Base-by-base conservation (phyloP, 768 basidiomycete species). In the Boletus tomentosulus region DNA sequence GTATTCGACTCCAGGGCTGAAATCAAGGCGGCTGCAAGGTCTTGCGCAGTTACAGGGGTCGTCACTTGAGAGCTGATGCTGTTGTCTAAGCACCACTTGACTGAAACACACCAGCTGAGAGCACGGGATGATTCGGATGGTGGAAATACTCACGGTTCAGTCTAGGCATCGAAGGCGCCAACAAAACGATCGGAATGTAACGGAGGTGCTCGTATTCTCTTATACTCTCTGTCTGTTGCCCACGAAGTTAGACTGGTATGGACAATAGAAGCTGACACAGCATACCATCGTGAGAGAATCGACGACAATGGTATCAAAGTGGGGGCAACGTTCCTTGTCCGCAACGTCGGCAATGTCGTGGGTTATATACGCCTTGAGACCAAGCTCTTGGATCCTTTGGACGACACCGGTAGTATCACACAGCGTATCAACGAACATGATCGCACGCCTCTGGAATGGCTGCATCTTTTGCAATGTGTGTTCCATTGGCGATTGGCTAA, bases 1-100 rank as follows among this genome's bases (percentile, higher is more conserved):
- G 94, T 94, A 72, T 94, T 95, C 43, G 90, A 90, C 68, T 98
- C 97, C 48, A 99, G 79, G 0, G 97, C 96, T 3, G 93, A 89
- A 47, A 98, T 86, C 33, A 99, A 81, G 7, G 95, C 96, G 30
- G 92, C 87, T 0, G 91, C 84, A 12, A 99, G 83, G 62, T 98
- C 96, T 68, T 92, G 89, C 2, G 87, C 80, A 11, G 84, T 83
- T 33, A 92, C 85, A 7, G 96, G 96, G 1, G 92, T 92, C 1
- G 93, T 97, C 61, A 96, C 85, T 66, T 97, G 93, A 15, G 95
- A 89, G 57, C 87, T 90, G 66, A 99, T 96, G 57, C 93, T 93
- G 72, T 96, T 94, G 72, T 97, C 94, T 50, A 96, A 74, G 68
- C 94, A 97, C 87, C 92, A 94, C 81, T 96, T 96, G 64, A 97